Evolutionary conservation across 139 green algal genomes (phyloP).

Genomic region (Picochlorum sp.): DNA sequence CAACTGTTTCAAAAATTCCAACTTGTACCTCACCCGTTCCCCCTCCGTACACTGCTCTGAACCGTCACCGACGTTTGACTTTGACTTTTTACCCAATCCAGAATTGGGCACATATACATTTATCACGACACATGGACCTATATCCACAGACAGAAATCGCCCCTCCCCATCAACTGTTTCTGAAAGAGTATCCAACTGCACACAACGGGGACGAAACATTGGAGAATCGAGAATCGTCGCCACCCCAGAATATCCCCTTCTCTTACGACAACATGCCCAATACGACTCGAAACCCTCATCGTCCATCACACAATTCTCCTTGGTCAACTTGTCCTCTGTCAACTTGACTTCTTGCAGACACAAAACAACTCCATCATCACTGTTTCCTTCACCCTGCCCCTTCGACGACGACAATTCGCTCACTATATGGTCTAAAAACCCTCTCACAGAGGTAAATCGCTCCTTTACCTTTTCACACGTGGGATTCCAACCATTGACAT

Average conservation of each 20-base stretch:
- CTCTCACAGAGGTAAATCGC: conserved; percentile 7
- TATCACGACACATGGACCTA: conserved; percentile 50
- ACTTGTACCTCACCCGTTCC: conserved; percentile 45
- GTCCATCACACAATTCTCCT: conserved; percentile 48
- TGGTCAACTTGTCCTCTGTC: conserved; percentile 45
- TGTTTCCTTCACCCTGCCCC: too few relatives aligned
- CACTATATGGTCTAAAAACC: conserved; percentile 1
- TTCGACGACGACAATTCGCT: too few relatives aligned
- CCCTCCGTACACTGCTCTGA: neutral
- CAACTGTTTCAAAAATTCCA: conserved; percentile 50
- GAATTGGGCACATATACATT: conserved; percentile 82
- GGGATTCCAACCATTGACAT: conserved; percentile 6
- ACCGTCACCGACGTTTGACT: neutral
- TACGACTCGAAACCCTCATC: conserved; percentile 42
- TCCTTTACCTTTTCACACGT: conserved; percentile 1
- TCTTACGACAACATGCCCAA: conserved; percentile 28
- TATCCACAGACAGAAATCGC: conserved; percentile 24
- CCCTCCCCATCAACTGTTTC: conserved; percentile 32
- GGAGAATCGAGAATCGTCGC: conserved; percentile 18
- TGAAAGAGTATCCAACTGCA: conserved; percentile 25
- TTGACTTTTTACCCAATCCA: conserved; percentile 31
- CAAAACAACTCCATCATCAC: neutral
- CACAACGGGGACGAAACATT: conserved; percentile 29
- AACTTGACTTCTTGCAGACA: conserved; percentile 61
- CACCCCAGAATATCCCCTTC: conserved; percentile 54